Evolutionary conservation across 257 asterid genomes (phyloP).

Genomic region (Prunella vulgaris): DNA sequence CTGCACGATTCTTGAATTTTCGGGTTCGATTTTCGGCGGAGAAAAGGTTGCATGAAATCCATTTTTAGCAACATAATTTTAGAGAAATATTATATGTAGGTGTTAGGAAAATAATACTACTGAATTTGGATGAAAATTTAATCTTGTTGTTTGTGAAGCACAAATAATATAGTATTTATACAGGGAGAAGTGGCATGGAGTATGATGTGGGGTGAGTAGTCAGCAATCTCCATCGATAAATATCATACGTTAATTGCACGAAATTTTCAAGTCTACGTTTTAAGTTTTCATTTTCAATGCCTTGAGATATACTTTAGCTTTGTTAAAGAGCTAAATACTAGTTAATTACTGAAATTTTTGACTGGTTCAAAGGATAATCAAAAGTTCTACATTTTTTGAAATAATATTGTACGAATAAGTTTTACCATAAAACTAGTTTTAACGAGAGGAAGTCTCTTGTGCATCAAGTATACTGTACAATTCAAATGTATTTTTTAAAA

Average conservation of each 20-base stretch:
- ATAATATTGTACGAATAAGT: too few relatives aligned
- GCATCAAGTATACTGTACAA: too few relatives aligned
- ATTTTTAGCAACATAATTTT: not conserved
- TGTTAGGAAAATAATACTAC: too few relatives aligned
- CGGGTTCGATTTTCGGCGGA: not conserved
- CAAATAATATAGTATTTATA: not conserved
- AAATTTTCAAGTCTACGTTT: not conserved
- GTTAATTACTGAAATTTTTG: not conserved
- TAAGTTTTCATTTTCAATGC: not conserved
- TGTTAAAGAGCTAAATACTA: not conserved
- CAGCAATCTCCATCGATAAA: not conserved
- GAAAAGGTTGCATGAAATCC: constrained; percentile 12
- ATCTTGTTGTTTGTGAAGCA: not conserved
- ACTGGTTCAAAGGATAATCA: not conserved
- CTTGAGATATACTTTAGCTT: not conserved
- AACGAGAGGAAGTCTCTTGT: too few relatives aligned
- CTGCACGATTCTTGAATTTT: constrained; percentile 4
- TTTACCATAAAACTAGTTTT: too few relatives aligned
- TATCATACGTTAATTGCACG: not conserved
- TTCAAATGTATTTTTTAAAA: too few relatives aligned
- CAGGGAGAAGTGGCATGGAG: not conserved
- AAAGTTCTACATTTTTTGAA: too few relatives aligned
- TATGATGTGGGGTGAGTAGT: not conserved
- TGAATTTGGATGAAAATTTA: not conserved
- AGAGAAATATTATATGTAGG: too few relatives aligned